A percentile compares a stretch with the other conserved stretches of the same genome.
phyloP scores from a whole-genome alignment of 2,329 filamentous ascomycete species.

The Fusarium citri region DNA sequence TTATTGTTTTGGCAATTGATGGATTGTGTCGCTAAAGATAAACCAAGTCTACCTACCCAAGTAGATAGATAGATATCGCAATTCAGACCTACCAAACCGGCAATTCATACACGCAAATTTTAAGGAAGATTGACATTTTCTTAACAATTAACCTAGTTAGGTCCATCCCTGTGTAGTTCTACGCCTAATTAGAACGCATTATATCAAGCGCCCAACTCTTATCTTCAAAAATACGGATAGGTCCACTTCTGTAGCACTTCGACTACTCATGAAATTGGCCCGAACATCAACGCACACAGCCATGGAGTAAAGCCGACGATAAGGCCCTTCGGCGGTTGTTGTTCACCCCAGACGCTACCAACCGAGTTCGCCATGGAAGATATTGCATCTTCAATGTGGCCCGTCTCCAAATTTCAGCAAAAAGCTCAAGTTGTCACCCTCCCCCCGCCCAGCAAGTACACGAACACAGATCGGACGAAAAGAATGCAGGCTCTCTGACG shows the following conservation, averaged over 20 bases:
- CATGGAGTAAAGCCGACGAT: neutral
- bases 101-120: neutral
- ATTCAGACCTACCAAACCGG: neutral
- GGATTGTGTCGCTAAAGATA: neutral
- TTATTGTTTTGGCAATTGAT: neutral
- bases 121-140: neutral
- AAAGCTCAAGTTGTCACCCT: neutral
- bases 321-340: neutral
- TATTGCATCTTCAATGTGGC: neutral
- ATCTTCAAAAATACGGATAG: constrained; percentile 14
- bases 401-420: neutral
- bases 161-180: neutral
- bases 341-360: neutral
- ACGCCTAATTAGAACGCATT: neutral
- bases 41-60: neutral
- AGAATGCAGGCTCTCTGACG: neutral
- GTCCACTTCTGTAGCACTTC: constrained; percentile 15
- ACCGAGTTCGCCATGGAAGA: neutral
- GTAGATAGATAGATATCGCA: neutral
- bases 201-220: constrained; percentile 5
- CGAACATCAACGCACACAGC: neutral
- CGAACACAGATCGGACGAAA: neutral
- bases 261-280: constrained; percentile 1
- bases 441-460: neutral
- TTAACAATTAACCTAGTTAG: neutral